A percentile compares a stretch with the other conserved stretches of the same genome.
These are phyloP conservation scores for Arachis hypogaea DNA, from an alignment of 306 rosid genomes.

Conservation along the genomic window DNA sequence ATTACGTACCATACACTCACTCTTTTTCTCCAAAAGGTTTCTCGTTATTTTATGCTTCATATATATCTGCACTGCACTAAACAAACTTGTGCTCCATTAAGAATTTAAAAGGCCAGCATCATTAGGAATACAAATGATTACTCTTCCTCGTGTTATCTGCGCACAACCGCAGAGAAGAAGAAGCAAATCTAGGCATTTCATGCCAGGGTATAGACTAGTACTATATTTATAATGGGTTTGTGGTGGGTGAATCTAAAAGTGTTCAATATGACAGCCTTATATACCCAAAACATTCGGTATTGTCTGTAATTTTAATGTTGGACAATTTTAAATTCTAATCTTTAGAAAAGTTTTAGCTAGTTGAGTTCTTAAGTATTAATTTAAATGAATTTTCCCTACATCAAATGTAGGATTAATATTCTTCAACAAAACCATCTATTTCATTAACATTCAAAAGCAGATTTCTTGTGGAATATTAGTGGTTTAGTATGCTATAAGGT, in stretches of 20 bases:
- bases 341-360: background rate
- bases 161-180: slow-evolving; percentile 30
- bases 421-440: background rate
- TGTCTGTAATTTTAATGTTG: background rate
- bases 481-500: background rate
- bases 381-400: background rate
- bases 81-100: slow-evolving; percentile 37
- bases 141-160: slow-evolving; percentile 47
- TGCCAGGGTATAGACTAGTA: slow-evolving; percentile 20
- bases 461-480: too few relatives aligned
- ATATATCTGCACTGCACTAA: slow-evolving; percentile 50
- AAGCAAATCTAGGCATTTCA: slow-evolving; percentile 42
- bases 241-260: slow-evolving; percentile 29
- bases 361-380: background rate
- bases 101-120: slow-evolving; percentile 46
- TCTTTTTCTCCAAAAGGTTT: slow-evolving; percentile 66
- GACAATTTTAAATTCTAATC: background rate
- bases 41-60: slow-evolving; percentile 55
- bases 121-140: slow-evolving; percentile 40
- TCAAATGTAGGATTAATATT: background rate
- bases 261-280: slow-evolving; percentile 11
- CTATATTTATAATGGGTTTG: slow-evolving; percentile 27
- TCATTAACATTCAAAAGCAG: background rate
- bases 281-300: background rate
- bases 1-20: slow-evolving; percentile 71